Evolutionary conservation across 2,329 filamentous ascomycete species (phyloP), one percentile per base, ranked within the genome.

Genomic region (Pseudocercospora fijiensis): DNA sequence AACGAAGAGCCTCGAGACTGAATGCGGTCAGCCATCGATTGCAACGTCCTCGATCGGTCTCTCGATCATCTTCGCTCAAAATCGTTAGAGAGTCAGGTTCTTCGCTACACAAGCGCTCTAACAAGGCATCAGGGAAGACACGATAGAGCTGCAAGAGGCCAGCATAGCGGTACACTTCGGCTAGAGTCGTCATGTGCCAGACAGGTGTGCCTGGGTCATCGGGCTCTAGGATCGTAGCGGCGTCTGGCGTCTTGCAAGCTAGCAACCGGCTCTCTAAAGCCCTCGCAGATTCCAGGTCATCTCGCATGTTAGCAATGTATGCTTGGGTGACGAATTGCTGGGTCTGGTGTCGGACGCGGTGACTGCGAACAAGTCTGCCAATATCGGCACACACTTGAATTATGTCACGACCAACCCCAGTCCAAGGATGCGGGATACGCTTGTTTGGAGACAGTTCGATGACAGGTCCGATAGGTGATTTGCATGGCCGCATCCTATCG

Each of bases 101-200:
- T 10, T 45, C 64, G 26, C 47, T 8, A 3, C 41, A 18, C 16
- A 66, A 60, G 13, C 66, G 59, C 10, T 66, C 61, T 13, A 62
- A 52, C 1, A 73, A 58, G 1, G 71, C 61, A 33, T 67, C 65
- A 1, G 84, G 84, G 61, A 85, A 86, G 45, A 82, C 81, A 18
- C 83, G 82, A 68, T 86, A 86, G 11, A 86, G 72, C 69, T 85
- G 82, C 41, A 85, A 75, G 1, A 86, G 76, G 0, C 83, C 84
- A 3, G 80, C 79, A 61, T 81, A 82, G 26, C 84, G 81, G 64
- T 84, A 84, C 0, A 81, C 78, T 67, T 85, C 82, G 1, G 83
- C 84, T 64, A 85, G 78, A 10, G 80, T 80, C 49, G 84, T 78
- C 56, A 85, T 80, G 69, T 86, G 82, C 75, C 80, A 80, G 47